These are phyloP conservation scores for Candida vaughaniae DNA, from an alignment of 805 yeast species.

Conservation along the genomic window DNA sequence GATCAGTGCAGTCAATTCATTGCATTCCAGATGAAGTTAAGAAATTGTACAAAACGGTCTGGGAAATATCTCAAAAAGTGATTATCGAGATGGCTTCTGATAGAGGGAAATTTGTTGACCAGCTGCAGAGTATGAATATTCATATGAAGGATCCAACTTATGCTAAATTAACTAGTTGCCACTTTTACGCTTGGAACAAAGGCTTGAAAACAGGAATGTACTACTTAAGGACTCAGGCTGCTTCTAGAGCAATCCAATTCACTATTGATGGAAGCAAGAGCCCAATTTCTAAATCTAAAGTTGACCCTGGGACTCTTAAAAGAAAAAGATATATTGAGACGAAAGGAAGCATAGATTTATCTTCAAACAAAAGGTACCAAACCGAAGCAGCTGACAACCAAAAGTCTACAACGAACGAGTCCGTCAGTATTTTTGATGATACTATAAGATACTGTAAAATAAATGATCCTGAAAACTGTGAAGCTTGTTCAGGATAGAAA, in stretches of 20 bases:
- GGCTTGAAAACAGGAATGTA: constrained; percentile 42
- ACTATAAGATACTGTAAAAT: constrained; percentile 32
- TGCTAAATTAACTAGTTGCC: constrained; percentile 43
- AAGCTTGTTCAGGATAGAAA: constrained; percentile 39
- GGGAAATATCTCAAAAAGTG: constrained; percentile 90
- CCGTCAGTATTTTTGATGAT: constrained; percentile 29
- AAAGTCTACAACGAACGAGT: not conserved
- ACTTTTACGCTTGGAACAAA: constrained; percentile 41
- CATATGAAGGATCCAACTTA: constrained; percentile 36
- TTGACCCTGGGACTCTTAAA: constrained; percentile 10
- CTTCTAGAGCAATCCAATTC: constrained; percentile 39
- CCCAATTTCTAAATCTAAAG: not conserved
- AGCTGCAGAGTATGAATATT: constrained; percentile 47
- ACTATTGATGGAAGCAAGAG: constrained; percentile 22
- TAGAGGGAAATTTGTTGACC: constrained; percentile 67
- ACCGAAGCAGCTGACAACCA: not conserved
- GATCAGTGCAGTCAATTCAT: constrained; percentile 79
- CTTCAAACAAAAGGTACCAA: constrained; percentile 2
- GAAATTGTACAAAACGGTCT: constrained; percentile 84
- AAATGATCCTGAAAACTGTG: constrained; percentile 32
- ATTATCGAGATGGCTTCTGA: constrained; percentile 87
- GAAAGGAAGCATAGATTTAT: constrained; percentile 13
- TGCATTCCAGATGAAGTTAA: constrained; percentile 74
- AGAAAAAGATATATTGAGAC: constrained; percentile 23
- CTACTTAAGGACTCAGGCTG: constrained; percentile 39